Conservation (phyloP, 2,329 filamentous ascomycete species). For the Fusarium graminum region DNA sequence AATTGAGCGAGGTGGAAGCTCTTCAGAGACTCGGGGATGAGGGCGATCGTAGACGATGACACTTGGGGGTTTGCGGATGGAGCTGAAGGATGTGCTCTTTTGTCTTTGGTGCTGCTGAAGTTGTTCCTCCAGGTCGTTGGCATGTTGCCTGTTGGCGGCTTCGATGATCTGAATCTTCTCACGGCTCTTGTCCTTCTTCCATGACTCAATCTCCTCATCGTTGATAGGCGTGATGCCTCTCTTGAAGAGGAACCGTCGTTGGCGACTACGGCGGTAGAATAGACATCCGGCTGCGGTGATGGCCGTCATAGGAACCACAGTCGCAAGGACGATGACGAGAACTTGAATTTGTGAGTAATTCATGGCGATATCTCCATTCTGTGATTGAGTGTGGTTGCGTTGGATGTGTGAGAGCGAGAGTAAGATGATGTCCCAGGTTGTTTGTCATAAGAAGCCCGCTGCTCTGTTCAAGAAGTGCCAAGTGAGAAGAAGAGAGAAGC, state of each 20-base stretch:
- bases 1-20: slow-evolving; percentile 50
- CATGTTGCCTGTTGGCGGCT: slow-evolving; percentile 18
- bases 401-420: neutral
- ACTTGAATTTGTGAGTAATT: slow-evolving; percentile 54
- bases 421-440: neutral
- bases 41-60: slow-evolving; percentile 66
- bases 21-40: slow-evolving; percentile 47
- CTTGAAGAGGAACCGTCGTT: slow-evolving; percentile 60
- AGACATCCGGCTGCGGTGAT: slow-evolving; percentile 52
- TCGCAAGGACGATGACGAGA: slow-evolving; percentile 65
- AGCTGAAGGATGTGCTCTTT: slow-evolving; percentile 51
- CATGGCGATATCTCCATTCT: slow-evolving; percentile 47
- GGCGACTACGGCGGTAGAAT: slow-evolving; percentile 56
- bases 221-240: slow-evolving; percentile 72
- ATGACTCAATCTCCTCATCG: slow-evolving; percentile 75
- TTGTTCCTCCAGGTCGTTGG: slow-evolving; percentile 24
- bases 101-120: slow-evolving; percentile 47
- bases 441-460: neutral
- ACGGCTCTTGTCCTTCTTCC: slow-evolving; percentile 61
- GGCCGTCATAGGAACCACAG: slow-evolving; percentile 61
- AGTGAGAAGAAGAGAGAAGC: slow-evolving; percentile 17
- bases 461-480: slow-evolving; percentile 10
- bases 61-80: slow-evolving; percentile 62
- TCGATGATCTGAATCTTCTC: slow-evolving; percentile 52
- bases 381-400: slow-evolving; percentile 16